Evolutionary conservation across 2,329 filamentous ascomycete species (phyloP).

Genomic region (Cordyceps tenuipes): DNA sequence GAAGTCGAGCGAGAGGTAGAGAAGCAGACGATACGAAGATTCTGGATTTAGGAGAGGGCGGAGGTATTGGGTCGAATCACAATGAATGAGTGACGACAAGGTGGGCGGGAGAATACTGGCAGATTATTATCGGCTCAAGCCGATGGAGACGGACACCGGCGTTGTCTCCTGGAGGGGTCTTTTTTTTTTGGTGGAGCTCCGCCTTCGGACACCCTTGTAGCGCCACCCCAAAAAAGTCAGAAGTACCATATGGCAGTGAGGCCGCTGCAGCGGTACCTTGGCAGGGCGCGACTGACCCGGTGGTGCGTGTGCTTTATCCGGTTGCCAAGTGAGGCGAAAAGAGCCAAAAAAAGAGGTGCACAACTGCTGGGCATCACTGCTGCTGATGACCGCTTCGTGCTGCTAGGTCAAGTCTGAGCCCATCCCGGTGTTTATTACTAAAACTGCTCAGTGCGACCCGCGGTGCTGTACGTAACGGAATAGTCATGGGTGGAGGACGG

Average conservation of each 20-base stretch:
- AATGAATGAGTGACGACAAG: neutral
- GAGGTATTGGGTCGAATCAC: neutral
- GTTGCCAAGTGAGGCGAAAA: neutral
- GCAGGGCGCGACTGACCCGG: neutral
- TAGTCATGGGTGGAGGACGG: neutral
- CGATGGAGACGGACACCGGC: neutral
- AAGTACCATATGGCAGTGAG: neutral
- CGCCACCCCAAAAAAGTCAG: neutral
- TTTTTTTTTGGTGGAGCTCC: neutral
- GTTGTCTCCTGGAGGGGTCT: neutral
- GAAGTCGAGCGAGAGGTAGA: neutral
- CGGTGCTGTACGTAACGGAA: neutral
- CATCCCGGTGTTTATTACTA: neutral
- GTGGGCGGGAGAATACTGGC: neutral
- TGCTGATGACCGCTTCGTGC: no score
- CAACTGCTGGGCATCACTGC: neutral
- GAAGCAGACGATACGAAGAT: neutral
- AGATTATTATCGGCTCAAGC: slow-evolving; percentile 2
- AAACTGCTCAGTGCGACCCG: no score
- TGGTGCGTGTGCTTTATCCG: neutral
- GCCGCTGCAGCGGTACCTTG: slow-evolving; percentile 3
- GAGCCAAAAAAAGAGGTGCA: neutral
- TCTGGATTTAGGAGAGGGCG: neutral
- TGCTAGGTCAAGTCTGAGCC: no score
- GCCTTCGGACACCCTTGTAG: slow-evolving; percentile 8